Conservation (phyloP, 2,329 filamentous ascomycete species). For the Dactylellina sp. region DNA sequence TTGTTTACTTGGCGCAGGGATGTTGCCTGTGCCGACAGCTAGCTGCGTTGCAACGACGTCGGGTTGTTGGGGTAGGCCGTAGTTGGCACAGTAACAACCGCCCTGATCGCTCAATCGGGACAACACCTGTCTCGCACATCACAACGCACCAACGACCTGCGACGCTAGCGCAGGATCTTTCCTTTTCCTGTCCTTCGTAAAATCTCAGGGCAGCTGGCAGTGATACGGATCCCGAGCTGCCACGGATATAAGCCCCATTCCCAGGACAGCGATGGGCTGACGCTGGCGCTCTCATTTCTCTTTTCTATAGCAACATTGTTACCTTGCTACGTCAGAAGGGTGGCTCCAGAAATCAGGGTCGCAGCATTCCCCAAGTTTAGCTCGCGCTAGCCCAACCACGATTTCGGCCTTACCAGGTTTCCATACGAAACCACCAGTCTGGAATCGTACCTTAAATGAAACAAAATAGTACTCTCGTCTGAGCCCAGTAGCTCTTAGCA, state of each 20-base stretch:
- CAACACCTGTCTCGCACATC: slow-evolving; percentile 13
- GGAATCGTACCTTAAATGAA: too few species aligned
- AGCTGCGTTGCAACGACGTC: slow-evolving; percentile 24
- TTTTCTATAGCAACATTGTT: slow-evolving; percentile 36
- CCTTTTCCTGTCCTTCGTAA: not conserved
- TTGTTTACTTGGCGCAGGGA: slow-evolving; percentile 26
- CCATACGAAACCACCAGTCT: too few species aligned
- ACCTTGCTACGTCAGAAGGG: not conserved
- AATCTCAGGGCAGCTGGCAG: too few species aligned
- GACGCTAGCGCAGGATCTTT: slow-evolving; percentile 23
- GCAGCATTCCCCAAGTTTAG: too few species aligned
- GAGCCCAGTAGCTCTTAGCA: too few species aligned
- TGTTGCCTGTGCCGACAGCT: not conserved
- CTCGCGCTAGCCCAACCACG: too few species aligned
- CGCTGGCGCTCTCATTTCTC: slow-evolving; percentile 14
- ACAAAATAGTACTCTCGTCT: too few species aligned
- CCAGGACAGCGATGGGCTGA: too few species aligned
- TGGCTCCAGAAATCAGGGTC: too few species aligned
- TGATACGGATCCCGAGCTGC: not conserved
- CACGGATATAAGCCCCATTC: slow-evolving; percentile 32
- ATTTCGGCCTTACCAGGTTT: too few species aligned
- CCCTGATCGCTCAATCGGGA: slow-evolving; percentile 16
- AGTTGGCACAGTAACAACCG: slow-evolving; percentile 49
- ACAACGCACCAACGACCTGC: slow-evolving; percentile 11
- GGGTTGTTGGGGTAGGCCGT: slow-evolving; percentile 15